Conservation (phyloP, 768 basidiomycete species). For the Mycena rebaudengoi region DNA sequence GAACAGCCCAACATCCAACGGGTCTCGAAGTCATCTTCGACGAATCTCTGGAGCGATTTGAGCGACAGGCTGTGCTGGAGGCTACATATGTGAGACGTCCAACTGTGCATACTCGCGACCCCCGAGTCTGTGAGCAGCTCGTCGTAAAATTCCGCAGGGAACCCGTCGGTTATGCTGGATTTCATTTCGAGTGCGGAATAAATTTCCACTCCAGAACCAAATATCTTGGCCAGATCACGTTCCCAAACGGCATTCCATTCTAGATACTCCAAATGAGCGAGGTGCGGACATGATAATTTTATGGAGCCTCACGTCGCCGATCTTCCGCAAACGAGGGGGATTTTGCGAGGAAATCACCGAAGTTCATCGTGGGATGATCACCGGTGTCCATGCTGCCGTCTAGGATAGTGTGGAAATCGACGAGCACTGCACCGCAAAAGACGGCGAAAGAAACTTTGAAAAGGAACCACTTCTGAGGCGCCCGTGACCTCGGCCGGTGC, state of each 20-base stretch:
- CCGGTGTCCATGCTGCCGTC: too few species aligned
- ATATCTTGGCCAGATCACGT: not conserved
- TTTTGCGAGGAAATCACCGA: too few species aligned
- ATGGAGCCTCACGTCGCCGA: not conserved
- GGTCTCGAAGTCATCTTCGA: conserved; percentile 16
- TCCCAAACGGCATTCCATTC: conserved; percentile 16
- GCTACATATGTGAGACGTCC: conserved; percentile 1
- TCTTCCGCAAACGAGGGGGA: not conserved
- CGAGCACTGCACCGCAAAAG: too few species aligned
- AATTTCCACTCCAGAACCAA: not conserved
- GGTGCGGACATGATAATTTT: not conserved
- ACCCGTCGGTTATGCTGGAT: not conserved
- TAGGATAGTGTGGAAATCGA: too few species aligned
- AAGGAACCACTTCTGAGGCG: too few species aligned
- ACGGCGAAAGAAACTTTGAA: too few species aligned
- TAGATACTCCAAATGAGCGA: not conserved
- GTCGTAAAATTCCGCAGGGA: not conserved
- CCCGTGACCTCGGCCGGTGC: too few species aligned
- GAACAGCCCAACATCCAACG: conserved; percentile 14
- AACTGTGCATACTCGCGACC: not conserved
- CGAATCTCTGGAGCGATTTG: conserved; percentile 6
- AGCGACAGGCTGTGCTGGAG: conserved; percentile 18
- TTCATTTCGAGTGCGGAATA: not conserved
- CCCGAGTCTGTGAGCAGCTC: not conserved
- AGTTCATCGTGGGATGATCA: too few species aligned